Percentiles rank a stretch among this genome's conserved stretches.
These are phyloP conservation scores for Paspalum vaginatum DNA, from an alignment of 176 grass and related monocot genomes.

Conservation along the genomic window DNA sequence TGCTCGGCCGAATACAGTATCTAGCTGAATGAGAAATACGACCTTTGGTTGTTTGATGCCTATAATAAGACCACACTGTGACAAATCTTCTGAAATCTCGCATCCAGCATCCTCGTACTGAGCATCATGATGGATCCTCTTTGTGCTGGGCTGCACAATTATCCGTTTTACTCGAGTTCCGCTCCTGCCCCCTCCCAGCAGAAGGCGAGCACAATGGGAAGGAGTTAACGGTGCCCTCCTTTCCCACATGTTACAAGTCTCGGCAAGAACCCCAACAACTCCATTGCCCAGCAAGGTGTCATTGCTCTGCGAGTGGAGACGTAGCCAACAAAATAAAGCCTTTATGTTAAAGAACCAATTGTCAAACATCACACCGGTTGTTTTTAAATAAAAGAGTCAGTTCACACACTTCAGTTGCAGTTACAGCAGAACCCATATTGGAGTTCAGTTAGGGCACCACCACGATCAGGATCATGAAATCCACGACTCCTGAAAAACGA, in stretches of 20 bases:
- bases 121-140: slow-evolving; percentile 80
- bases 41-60: slow-evolving; percentile 99
- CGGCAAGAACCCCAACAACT: slow-evolving; percentile 77
- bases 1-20: background rate
- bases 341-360: background rate
- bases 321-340: background rate
- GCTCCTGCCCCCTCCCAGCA: slow-evolving; percentile 65
- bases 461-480: background rate
- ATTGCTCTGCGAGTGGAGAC: slow-evolving; percentile 49
- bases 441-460: background rate
- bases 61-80: slow-evolving; percentile 79
- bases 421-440: slow-evolving; percentile 39
- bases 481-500: slow-evolving; percentile 20
- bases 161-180: slow-evolving; percentile 66
- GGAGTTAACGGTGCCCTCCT: slow-evolving; percentile 81
- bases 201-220: slow-evolving; percentile 79
- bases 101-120: slow-evolving; percentile 94
- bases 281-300: slow-evolving; percentile 81
- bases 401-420: slow-evolving; percentile 32
- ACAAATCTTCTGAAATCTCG: slow-evolving; percentile 82
- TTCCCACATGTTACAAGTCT: slow-evolving; percentile 95
- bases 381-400: background rate
- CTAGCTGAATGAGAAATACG: background rate
- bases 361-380: background rate
- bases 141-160: slow-evolving; percentile 90